These are phyloP conservation scores for Nadsonia fulvescens DNA, from an alignment of 805 yeast genomes.

Conservation along the genomic window DNA sequence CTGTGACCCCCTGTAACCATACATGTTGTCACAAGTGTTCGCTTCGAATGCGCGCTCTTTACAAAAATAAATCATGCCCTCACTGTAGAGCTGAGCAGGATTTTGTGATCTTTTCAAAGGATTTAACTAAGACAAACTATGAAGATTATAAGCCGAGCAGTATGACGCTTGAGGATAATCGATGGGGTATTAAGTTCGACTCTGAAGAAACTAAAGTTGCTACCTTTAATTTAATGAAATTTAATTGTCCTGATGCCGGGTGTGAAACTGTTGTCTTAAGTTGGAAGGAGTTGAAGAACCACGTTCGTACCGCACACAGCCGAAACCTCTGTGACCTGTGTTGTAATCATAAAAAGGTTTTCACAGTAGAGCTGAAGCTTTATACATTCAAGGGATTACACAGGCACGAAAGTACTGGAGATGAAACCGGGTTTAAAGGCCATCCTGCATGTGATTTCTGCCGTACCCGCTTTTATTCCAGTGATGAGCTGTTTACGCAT, in stretches of 20 bases:
- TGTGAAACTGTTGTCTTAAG: conserved; percentile 24
- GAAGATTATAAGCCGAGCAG: conserved; percentile 20
- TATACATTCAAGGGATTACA: conserved; percentile 45
- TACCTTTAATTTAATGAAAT: conserved; percentile 34
- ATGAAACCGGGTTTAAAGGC: conserved; percentile 57
- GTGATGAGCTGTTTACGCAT: conserved; percentile 70
- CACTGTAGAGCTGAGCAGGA: conserved; percentile 65
- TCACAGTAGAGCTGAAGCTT: conserved; percentile 49
- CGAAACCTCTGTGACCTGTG: conserved; percentile 60
- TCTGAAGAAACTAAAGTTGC: conserved; percentile 27
- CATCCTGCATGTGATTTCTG: conserved; percentile 85
- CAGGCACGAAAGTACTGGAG: conserved; percentile 59
- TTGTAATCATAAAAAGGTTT: conserved; percentile 55
- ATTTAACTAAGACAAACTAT: conserved; percentile 19
- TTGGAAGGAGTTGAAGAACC: conserved; percentile 46
- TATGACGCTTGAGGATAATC: conserved; percentile 23
- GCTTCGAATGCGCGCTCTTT: conserved; percentile 66
- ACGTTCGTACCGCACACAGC: conserved; percentile 54
- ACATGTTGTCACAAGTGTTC: conserved; percentile 68
- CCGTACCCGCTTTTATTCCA: conserved; percentile 62
- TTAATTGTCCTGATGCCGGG: conserved; percentile 33
- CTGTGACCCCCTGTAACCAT: conserved; percentile 73
- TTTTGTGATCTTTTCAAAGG: conserved; percentile 38
- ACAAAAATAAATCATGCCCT: conserved; percentile 55
- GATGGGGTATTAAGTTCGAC: conserved; percentile 43